A percentile compares a stretch with the other conserved stretches of the same genome.
Evolutionary conservation across 805 yeast genomes (phyloP).

Genomic region (Isabelozyma heimii): DNA sequence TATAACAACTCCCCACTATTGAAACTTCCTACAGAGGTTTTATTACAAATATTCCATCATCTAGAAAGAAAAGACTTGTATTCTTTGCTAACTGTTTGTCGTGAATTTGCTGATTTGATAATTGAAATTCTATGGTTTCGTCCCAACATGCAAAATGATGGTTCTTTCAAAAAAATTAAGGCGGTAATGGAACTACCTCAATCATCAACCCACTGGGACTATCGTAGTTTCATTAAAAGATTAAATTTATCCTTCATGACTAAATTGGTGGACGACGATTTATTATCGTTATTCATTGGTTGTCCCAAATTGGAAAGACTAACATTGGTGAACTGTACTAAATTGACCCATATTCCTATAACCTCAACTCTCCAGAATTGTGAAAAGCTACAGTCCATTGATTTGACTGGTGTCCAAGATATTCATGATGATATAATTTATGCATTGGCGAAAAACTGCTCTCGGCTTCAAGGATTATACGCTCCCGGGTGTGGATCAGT

Average conservation of each 20-base stretch:
- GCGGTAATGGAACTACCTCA: slow-evolving; percentile 52
- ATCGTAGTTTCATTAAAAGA: slow-evolving; percentile 68
- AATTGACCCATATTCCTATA: slow-evolving; percentile 60
- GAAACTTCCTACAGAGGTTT: slow-evolving; percentile 56
- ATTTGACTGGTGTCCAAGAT: slow-evolving; percentile 73
- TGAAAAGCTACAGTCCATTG: slow-evolving; percentile 75
- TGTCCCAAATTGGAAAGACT: slow-evolving; percentile 81
- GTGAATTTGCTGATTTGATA: slow-evolving; percentile 73
- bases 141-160: slow-evolving; percentile 60
- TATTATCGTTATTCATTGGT: slow-evolving; percentile 58
- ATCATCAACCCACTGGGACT: slow-evolving; percentile 58
- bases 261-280: slow-evolving; percentile 60
- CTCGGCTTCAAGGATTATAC: slow-evolving; percentile 81
- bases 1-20: slow-evolving; percentile 37
- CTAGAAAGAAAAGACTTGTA: slow-evolving; percentile 62
- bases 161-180: slow-evolving; percentile 51
- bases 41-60: slow-evolving; percentile 64
- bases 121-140: slow-evolving; percentile 86
- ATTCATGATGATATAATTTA: slow-evolving; percentile 63
- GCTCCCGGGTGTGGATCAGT: slow-evolving; percentile 82
- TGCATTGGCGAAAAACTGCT: slow-evolving; percentile 68
- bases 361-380: slow-evolving; percentile 62
- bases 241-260: slow-evolving; percentile 78
- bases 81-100: slow-evolving; percentile 68
- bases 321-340: slow-evolving; percentile 77